Percentiles rank a stretch among this genome's conserved stretches.
Conservation (phyloP, 495 filamentous ascomycete species). For the Tirmania nivea region DNA sequence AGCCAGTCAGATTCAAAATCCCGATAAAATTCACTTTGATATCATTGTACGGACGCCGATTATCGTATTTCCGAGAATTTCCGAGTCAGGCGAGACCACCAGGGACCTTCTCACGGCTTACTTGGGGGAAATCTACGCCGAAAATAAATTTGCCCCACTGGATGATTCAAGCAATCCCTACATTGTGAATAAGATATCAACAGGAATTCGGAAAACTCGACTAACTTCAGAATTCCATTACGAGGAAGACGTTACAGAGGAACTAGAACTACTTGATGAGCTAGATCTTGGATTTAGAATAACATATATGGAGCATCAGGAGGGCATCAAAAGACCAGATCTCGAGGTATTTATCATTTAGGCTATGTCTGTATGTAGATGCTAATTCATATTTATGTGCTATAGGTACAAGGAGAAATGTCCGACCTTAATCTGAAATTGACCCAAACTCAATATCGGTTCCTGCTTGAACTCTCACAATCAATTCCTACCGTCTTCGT, state of each 20-base stretch:
- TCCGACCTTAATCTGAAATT: constrained; percentile 76
- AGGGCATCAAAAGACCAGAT: constrained; percentile 58
- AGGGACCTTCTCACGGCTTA: constrained; percentile 79
- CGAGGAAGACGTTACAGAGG: constrained; percentile 45
- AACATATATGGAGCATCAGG: constrained; percentile 68
- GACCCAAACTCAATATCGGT: constrained; percentile 76
- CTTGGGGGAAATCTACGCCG: constrained; percentile 88
- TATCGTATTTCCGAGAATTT: constrained; percentile 65
- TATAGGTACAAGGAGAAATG: constrained; percentile 55
- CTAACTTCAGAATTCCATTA: constrained; percentile 83
- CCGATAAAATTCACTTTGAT: constrained; percentile 79
- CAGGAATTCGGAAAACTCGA: constrained; percentile 78
- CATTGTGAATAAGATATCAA: constrained; percentile 70
- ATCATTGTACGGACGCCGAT: constrained; percentile 85
- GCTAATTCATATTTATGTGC: neutral
- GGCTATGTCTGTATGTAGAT: neutral
- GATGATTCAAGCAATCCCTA: constrained; percentile 46
- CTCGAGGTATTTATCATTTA: constrained; percentile 31
- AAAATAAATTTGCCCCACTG: constrained; percentile 70
- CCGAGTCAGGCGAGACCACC: constrained; percentile 33
- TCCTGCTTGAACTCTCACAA: constrained; percentile 60
- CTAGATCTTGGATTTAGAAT: constrained; percentile 83
- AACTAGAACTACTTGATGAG: constrained; percentile 88
- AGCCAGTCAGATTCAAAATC: constrained; percentile 77
- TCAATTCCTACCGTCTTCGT: constrained; percentile 75